phyloP scores from a whole-genome alignment of 768 basidiomycete genomes.

The Naganishia onofrii region DNA sequence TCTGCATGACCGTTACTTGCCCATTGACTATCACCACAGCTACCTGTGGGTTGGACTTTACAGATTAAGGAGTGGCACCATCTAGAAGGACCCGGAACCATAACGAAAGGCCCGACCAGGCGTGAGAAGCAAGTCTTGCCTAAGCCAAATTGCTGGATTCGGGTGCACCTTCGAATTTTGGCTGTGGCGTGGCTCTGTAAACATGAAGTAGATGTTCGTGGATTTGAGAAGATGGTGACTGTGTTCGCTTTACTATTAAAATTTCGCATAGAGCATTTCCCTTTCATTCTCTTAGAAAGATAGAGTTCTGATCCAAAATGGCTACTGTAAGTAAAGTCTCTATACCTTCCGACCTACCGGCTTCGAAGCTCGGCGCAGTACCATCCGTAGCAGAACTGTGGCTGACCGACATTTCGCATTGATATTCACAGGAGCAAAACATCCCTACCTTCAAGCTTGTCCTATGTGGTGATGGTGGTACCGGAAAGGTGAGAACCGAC shows the following conservation, averaged over 20 bases:
- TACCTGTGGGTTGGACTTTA: too few relatives aligned
- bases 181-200: conserved; percentile 13
- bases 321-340: conserved; percentile 15
- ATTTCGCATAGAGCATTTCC: background rate
- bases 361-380: too few relatives aligned
- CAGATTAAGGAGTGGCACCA: too few relatives aligned
- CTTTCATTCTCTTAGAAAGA: background rate
- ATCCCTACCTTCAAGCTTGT: conserved; percentile 92
- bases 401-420: background rate
- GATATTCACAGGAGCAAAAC: conserved; percentile 35
- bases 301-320: conserved; percentile 2
- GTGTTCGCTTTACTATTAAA: too few relatives aligned
- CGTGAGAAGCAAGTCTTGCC: conserved; percentile 3
- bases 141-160: background rate
- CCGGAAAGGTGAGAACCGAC: conserved; percentile 59
- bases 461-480: conserved; percentile 78
- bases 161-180: conserved; percentile 25
- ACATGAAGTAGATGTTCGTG: conserved; percentile 14
- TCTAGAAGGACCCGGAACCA: too few relatives aligned
- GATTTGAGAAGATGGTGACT: background rate
- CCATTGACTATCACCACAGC: too few relatives aligned
- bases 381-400: background rate
- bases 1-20: too few relatives aligned
- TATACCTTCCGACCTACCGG: too few relatives aligned
- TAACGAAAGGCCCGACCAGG: background rate